Evolutionary conservation across 2,329 filamentous ascomycete species (phyloP).

Genomic region (Sporothrix variecibatus): DNA sequence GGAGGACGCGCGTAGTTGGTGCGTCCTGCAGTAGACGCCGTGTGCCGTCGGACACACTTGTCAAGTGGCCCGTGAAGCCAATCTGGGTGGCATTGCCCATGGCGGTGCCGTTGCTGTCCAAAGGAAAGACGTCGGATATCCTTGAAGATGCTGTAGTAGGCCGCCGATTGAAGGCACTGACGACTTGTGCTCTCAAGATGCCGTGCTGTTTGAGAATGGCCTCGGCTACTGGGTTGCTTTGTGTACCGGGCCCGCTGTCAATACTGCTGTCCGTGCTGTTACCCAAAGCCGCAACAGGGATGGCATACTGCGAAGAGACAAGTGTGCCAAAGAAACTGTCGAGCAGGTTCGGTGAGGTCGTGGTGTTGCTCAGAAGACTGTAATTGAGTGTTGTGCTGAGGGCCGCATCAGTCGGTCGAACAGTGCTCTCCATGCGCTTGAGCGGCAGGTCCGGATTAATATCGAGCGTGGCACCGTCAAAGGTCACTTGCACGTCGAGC

Average conservation of each 20-base stretch:
- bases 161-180: constrained; percentile 38
- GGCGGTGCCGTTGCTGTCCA: constrained; percentile 25
- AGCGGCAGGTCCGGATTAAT: constrained; percentile 39
- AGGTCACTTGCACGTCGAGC: constrained; percentile 31
- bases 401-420: constrained; percentile 31
- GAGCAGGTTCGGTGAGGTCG: constrained; percentile 36
- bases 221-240: constrained; percentile 33
- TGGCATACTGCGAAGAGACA: constrained; percentile 39
- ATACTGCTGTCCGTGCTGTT: background rate
- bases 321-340: constrained; percentile 43
- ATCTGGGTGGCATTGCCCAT: constrained; percentile 19
- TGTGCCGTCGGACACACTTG: constrained; percentile 15
- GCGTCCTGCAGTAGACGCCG: constrained; percentile 37
- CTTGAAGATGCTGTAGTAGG: constrained; percentile 33
- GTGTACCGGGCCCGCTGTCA: background rate
- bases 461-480: constrained; percentile 29
- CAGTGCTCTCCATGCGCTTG: constrained; percentile 33
- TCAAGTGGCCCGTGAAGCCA: constrained; percentile 15
- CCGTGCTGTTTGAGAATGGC: constrained; percentile 42
- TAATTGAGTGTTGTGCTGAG: constrained; percentile 36
- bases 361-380: constrained; percentile 34
- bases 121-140: constrained; percentile 20
- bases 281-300: constrained; percentile 35
- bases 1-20: constrained; percentile 40
- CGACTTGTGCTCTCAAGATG: constrained; percentile 41